A percentile compares a stretch with the other conserved stretches of the same genome.
These are phyloP conservation scores for Nicotiana knightiana DNA, from an alignment of 257 asterid species.

Conservation along the genomic window DNA sequence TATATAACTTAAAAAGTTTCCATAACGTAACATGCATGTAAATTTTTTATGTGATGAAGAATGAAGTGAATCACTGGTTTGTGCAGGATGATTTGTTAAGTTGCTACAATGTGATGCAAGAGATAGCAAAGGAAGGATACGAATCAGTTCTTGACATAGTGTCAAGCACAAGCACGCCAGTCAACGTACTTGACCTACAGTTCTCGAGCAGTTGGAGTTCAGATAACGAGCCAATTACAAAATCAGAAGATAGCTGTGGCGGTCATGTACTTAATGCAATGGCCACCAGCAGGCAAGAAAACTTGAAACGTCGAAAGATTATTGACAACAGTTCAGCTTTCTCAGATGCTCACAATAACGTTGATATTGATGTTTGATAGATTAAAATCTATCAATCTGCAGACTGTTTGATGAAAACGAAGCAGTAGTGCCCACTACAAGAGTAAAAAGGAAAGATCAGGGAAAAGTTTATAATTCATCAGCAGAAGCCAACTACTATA, in stretches of 20 bases:
- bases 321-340: conserved; percentile 17
- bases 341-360: background rate
- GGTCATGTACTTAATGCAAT: background rate
- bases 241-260: background rate
- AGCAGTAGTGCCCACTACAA: background rate
- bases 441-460: background rate
- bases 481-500: background rate
- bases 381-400: background rate
- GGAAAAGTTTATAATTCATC: too few species aligned
- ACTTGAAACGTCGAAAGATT: conserved; percentile 25
- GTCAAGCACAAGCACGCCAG: conserved; percentile 40
- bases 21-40: background rate
- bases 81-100: conserved; percentile 38
- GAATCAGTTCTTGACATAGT: conserved; percentile 19
- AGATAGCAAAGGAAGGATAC: conserved; percentile 30
- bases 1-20: background rate
- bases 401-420: background rate
- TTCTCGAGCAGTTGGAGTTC: conserved; percentile 29
- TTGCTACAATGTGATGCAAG: conserved; percentile 39
- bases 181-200: conserved; percentile 37
- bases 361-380: background rate
- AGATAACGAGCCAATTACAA: conserved; percentile 1
- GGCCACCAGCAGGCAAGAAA: background rate
- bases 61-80: background rate
- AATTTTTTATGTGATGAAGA: background rate